Percentiles rank a stretch among this genome's conserved stretches.
phyloP scores from a whole-genome alignment of 2,329 filamentous ascomycete genomes.

The Aspergillus fischeri region DNA sequence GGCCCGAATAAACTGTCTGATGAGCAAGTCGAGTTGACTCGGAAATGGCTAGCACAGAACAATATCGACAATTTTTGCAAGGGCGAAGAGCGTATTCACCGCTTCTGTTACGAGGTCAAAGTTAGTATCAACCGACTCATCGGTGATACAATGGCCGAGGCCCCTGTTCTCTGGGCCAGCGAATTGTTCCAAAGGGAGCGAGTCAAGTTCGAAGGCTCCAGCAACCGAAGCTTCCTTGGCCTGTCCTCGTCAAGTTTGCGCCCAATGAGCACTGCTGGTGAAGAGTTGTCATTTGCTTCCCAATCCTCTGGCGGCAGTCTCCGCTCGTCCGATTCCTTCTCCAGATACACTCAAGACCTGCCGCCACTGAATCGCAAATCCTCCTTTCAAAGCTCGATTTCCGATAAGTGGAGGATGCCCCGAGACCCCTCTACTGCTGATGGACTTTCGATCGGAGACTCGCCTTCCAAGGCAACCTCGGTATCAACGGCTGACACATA shows the following conservation, averaged over 20 bases:
- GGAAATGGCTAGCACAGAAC: slow-evolving; percentile 74
- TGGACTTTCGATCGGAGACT: slow-evolving; percentile 56
- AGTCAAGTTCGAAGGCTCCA: slow-evolving; percentile 39
- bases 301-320: slow-evolving; percentile 23
- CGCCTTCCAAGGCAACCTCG: slow-evolving; percentile 64
- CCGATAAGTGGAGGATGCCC: slow-evolving; percentile 58
- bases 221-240: slow-evolving; percentile 32
- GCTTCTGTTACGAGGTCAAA: slow-evolving; percentile 86
- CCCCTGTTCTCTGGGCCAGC: slow-evolving; percentile 87
- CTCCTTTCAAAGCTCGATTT: slow-evolving; percentile 68
- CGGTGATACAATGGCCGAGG: slow-evolving; percentile 76
- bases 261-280: slow-evolving; percentile 42
- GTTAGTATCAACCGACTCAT: slow-evolving; percentile 81
- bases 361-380: slow-evolving; percentile 50
- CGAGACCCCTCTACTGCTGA: slow-evolving; percentile 59
- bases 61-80: slow-evolving; percentile 90
- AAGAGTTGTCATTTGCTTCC: slow-evolving; percentile 33
- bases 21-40: slow-evolving; percentile 82
- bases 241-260: slow-evolving; percentile 41
- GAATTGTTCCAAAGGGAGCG: slow-evolving; percentile 76
- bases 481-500: slow-evolving; percentile 67
- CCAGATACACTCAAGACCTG: slow-evolving; percentile 31
- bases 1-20: slow-evolving; percentile 95
- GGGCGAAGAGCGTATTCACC: slow-evolving; percentile 90
- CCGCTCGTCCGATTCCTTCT: slow-evolving; percentile 28